Evolutionary conservation across 2,329 filamentous ascomycete species (phyloP).

Genomic region (Cercospora sp.): DNA sequence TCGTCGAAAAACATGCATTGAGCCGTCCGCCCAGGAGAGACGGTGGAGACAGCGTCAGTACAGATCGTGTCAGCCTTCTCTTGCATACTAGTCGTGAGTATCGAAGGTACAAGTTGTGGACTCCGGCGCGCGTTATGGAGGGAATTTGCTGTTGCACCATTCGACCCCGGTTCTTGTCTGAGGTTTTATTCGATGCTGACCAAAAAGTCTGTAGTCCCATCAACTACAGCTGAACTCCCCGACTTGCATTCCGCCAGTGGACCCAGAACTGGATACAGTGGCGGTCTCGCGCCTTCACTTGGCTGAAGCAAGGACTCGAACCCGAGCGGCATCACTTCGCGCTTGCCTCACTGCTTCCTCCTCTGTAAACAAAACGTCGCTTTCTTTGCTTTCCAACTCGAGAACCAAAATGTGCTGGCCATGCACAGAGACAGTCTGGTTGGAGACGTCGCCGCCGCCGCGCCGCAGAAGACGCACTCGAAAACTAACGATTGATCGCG

Average conservation of each 20-base stretch:
- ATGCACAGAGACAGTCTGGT: slow-evolving; percentile 32
- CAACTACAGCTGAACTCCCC: background rate
- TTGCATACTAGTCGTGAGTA: too few species aligned
- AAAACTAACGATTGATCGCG: slow-evolving; percentile 3
- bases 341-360: background rate
- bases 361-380: background rate
- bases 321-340: background rate
- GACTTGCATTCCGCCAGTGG: background rate
- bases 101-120: too few species aligned
- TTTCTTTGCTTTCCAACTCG: background rate
- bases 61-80: too few species aligned
- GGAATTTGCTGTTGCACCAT: too few species aligned
- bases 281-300: background rate
- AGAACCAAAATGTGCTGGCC: slow-evolving; percentile 32
- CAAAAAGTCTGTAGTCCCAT: background rate
- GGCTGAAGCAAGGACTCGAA: background rate
- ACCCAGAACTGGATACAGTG: background rate
- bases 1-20: too few species aligned
- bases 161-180: too few species aligned
- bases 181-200: too few species aligned
- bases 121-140: too few species aligned
- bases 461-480: slow-evolving; percentile 20
- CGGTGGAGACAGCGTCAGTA: too few species aligned
- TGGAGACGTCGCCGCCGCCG: slow-evolving; percentile 30
- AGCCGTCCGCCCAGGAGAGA: too few species aligned